A percentile compares a stretch with the other conserved stretches of the same genome.
Conservation (phyloP, 2,329 filamentous ascomycete species). For the Botrytis elliptica region DNA sequence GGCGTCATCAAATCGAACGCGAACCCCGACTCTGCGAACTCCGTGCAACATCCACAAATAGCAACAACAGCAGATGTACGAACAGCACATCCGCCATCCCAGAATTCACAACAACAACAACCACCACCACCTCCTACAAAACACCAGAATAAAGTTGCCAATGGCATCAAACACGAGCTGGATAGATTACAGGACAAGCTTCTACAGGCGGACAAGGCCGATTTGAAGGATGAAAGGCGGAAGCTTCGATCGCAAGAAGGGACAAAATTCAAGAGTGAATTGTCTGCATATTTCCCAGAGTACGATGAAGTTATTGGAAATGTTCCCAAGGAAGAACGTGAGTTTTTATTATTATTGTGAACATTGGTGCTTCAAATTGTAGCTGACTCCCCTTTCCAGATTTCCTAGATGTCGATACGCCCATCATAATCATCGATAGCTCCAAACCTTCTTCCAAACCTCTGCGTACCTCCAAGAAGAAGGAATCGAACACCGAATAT, state of each 20-base stretch:
- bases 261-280: constrained; percentile 83
- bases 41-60: constrained; percentile 23
- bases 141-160: constrained; percentile 57
- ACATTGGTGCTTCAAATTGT: constrained; percentile 28
- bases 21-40: constrained; percentile 28
- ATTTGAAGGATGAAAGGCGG: constrained; percentile 60
- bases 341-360: constrained; percentile 34
- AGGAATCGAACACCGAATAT: constrained; percentile 34
- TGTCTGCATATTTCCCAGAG: constrained; percentile 86
- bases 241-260: constrained; percentile 86
- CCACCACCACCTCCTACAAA: constrained; percentile 42
- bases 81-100: constrained; percentile 24
- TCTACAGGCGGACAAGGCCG: constrained; percentile 47
- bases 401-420: constrained; percentile 68
- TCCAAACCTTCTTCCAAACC: constrained; percentile 36
- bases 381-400: constrained; percentile 51
- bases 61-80: constrained; percentile 23
- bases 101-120: constrained; percentile 24
- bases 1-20: constrained; percentile 31
- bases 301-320: constrained; percentile 94
- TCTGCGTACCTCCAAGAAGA: constrained; percentile 25
- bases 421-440: constrained; percentile 67
- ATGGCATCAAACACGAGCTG: constrained; percentile 62
- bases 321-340: constrained; percentile 72
- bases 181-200: constrained; percentile 52